Evolutionary conservation across 129 eudicot genomes (phyloP).

Genomic region (Sambucus nigra): DNA sequence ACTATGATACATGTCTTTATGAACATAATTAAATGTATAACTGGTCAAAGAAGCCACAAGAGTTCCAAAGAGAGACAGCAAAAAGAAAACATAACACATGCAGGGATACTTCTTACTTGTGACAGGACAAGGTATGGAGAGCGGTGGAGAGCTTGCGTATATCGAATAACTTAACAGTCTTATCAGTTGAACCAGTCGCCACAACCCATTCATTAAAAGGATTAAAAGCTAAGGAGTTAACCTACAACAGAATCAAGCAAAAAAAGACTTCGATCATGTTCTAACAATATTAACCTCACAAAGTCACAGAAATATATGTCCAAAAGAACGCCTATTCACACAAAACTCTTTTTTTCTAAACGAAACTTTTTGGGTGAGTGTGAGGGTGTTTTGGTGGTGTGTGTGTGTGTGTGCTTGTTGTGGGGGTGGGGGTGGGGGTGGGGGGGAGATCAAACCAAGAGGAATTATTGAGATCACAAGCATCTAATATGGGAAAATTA

Average conservation of each 20-base stretch:
- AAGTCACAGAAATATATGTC: neutral
- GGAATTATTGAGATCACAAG: too few species aligned
- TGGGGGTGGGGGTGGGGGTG: too few species aligned
- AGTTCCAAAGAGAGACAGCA: neutral
- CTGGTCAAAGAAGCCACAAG: neutral
- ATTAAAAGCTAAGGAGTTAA: conserved; percentile 84
- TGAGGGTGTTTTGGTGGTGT: too few species aligned
- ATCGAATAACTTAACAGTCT: conserved; percentile 83
- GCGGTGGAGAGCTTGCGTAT: conserved; percentile 60
- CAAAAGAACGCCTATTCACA: neutral
- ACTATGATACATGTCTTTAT: neutral
- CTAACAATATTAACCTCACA: conserved; percentile 2
- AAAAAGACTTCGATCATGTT: neutral
- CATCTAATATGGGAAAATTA: too few species aligned
- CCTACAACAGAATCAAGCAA: conserved; percentile 27
- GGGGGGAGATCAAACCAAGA: too few species aligned
- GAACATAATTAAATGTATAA: too few species aligned
- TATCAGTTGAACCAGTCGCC: conserved; percentile 96
- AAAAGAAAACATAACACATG: neutral
- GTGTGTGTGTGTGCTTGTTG: too few species aligned
- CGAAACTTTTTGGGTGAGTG: too few species aligned
- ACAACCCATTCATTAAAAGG: conserved; percentile 96
- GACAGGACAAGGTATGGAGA: conserved; percentile 80
- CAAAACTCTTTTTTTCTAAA: neutral
- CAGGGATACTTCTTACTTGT: conserved; percentile 51